Evolutionary conservation across 768 basidiomycete species (phyloP).

Genomic region (Hygrophorus russula): DNA sequence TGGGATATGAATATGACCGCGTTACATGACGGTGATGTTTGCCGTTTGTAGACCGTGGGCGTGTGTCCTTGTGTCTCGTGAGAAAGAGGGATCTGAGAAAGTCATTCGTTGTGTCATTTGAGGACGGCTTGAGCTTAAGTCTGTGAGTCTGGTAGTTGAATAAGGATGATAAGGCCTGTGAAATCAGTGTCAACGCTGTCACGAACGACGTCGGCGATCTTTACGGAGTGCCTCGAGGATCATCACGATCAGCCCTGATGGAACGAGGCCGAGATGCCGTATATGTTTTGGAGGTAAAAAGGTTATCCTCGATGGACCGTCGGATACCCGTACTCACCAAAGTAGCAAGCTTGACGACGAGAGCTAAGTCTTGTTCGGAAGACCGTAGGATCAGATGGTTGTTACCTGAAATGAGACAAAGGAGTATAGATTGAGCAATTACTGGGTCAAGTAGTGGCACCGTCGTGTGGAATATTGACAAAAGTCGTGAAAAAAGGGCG

Average conservation of each 20-base stretch:
- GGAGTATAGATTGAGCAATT: slow-evolving; percentile 54
- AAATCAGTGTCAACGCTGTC: slow-evolving; percentile 11
- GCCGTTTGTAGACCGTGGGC: not conserved
- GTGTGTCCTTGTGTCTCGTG: not conserved
- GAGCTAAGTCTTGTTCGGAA: slow-evolving; percentile 49
- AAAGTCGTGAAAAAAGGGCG: slow-evolving; percentile 37
- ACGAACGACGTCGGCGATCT: not conserved
- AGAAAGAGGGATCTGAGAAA: slow-evolving; percentile 21
- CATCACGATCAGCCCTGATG: too few species aligned
- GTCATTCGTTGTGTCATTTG: slow-evolving; percentile 5
- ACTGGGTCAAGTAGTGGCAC: slow-evolving; percentile 48
- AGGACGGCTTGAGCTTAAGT: slow-evolving; percentile 31
- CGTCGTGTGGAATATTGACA: slow-evolving; percentile 30
- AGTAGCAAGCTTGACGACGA: slow-evolving; percentile 45
- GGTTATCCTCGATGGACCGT: not conserved
- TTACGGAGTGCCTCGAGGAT: too few species aligned
- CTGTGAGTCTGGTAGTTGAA: slow-evolving; percentile 52
- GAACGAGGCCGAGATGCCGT: not conserved
- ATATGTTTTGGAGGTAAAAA: too few species aligned
- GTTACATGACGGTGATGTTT: slow-evolving; percentile 10
- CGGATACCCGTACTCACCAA: slow-evolving; percentile 33
- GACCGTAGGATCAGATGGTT: slow-evolving; percentile 57
- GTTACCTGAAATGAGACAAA: slow-evolving; percentile 51
- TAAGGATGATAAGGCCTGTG: slow-evolving; percentile 45
- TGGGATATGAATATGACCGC: slow-evolving; percentile 26